Percentiles rank a stretch among this genome's conserved stretches.
phyloP scores from a whole-genome alignment of 495 filamentous ascomycete genomes.

The Penicillium cataractarum region DNA sequence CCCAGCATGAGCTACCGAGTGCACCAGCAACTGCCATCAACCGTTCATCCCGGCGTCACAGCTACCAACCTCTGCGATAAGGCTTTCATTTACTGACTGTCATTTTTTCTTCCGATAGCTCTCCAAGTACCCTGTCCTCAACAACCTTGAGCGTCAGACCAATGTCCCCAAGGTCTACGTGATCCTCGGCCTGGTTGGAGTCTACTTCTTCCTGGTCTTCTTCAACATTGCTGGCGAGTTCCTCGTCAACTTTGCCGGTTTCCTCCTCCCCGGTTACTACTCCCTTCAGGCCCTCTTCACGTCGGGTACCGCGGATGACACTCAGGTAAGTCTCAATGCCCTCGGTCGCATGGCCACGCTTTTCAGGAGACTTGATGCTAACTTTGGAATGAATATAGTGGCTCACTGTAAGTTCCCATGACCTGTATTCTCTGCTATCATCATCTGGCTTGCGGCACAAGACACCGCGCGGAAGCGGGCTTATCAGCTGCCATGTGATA shows the following conservation, averaged over 20 bases:
- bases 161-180: slow-evolving; percentile 95
- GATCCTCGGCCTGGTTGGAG: slow-evolving; percentile 76
- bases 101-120: slow-evolving; percentile 60
- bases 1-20: slow-evolving; percentile 12
- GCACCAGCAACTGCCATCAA: not conserved
- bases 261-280: slow-evolving; percentile 93
- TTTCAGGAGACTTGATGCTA: slow-evolving; percentile 13
- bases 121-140: slow-evolving; percentile 91
- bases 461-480: slow-evolving; percentile 14
- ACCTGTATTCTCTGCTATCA: slow-evolving; percentile 13
- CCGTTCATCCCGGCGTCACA: not conserved
- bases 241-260: slow-evolving; percentile 95
- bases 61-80: not conserved
- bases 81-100: slow-evolving; percentile 26
- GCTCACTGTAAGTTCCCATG: slow-evolving; percentile 63
- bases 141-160: slow-evolving; percentile 96
- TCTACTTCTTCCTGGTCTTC: slow-evolving; percentile 98
- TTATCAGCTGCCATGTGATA: slow-evolving; percentile 33
- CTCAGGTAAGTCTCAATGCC: slow-evolving; percentile 62
- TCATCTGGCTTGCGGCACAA: slow-evolving; percentile 16
- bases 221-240: slow-evolving; percentile 98
- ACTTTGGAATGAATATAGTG: slow-evolving; percentile 46
- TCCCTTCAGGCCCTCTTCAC: slow-evolving; percentile 90
- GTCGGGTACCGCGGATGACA: slow-evolving; percentile 80
- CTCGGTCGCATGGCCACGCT: not conserved